phyloP scores from a whole-genome alignment of 2,329 filamentous ascomycete genomes.

The Paraphoma sp. region DNA sequence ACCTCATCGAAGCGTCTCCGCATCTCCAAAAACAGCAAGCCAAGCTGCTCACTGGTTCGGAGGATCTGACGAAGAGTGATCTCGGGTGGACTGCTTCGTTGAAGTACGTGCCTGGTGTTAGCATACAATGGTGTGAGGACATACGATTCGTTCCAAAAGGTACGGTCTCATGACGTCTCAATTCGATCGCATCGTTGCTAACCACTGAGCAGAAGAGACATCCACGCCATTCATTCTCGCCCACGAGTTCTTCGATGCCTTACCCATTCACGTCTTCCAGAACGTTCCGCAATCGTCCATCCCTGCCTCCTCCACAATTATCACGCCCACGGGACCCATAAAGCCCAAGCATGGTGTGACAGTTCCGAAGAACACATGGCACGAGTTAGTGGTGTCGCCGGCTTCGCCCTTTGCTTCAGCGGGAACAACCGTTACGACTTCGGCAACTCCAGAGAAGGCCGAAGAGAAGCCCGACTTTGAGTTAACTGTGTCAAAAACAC shows the following conservation, averaged over 20 bases:
- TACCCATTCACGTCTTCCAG: slow-evolving; percentile 95
- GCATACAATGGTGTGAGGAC: slow-evolving; percentile 89
- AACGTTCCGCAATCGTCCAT: slow-evolving; percentile 62
- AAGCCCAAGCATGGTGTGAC: slow-evolving; percentile 48
- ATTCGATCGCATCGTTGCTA: slow-evolving; percentile 6
- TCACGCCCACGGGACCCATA: slow-evolving; percentile 58
- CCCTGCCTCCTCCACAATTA: slow-evolving; percentile 48
- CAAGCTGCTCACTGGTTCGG: slow-evolving; percentile 78
- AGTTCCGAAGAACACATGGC: slow-evolving; percentile 49
- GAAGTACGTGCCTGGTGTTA: slow-evolving; percentile 74
- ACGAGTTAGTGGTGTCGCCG: slow-evolving; percentile 53
- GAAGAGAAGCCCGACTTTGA: slow-evolving; percentile 78
- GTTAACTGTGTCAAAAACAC: slow-evolving; percentile 74
- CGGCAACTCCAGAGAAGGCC: slow-evolving; percentile 15
- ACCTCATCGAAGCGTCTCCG: slow-evolving; percentile 92
- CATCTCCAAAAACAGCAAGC: slow-evolving; percentile 80
- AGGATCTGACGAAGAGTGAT: slow-evolving; percentile 71
- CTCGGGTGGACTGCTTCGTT: slow-evolving; percentile 76
- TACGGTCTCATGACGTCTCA: slow-evolving; percentile 47
- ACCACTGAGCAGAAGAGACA: slow-evolving; percentile 59
- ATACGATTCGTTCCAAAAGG: slow-evolving; percentile 79
- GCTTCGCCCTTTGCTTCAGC: slow-evolving; percentile 51
- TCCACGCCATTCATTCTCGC: slow-evolving; percentile 92
- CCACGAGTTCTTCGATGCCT: slow-evolving; percentile 97
- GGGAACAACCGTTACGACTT: slow-evolving; percentile 20